Evolutionary conservation across 768 basidiomycete species (phyloP).

Genomic region (Pholiota molesta): DNA sequence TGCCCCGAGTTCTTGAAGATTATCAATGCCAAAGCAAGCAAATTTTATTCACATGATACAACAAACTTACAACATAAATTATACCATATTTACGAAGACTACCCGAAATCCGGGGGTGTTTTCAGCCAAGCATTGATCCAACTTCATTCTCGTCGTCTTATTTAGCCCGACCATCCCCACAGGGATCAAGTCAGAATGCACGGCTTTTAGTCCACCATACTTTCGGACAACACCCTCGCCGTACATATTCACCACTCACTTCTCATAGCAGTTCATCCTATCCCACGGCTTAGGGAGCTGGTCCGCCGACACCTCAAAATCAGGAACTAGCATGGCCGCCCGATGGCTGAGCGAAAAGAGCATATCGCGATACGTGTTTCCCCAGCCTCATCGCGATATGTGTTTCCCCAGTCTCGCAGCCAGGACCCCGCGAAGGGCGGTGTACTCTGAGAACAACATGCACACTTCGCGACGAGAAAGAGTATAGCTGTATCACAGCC

Average conservation of each 20-base stretch:
- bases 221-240: constrained; percentile 40
- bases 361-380: constrained; percentile 25
- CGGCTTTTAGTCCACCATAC: constrained; percentile 42
- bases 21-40: too few relatives aligned
- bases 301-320: constrained; percentile 15
- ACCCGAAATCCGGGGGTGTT: too few relatives aligned
- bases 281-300: constrained; percentile 9
- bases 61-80: too few relatives aligned
- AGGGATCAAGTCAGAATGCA: constrained; percentile 43
- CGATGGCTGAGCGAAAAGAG: constrained; percentile 15
- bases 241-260: constrained; percentile 41
- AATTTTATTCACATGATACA: too few relatives aligned
- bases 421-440: constrained; percentile 26
- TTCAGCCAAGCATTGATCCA: background rate
- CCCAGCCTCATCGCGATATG: constrained; percentile 35
- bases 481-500: background rate
- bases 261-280: constrained; percentile 31
- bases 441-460: constrained; percentile 32
- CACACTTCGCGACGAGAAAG: constrained; percentile 17
- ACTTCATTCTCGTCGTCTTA: constrained; percentile 16
- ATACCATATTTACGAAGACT: too few relatives aligned
- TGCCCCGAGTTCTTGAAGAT: too few relatives aligned
- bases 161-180: constrained; percentile 43
- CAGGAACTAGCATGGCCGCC: background rate
- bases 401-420: constrained; percentile 24